Evolutionary conservation across 257 asterid species (phyloP).

Genomic region (Solanum piurae): DNA sequence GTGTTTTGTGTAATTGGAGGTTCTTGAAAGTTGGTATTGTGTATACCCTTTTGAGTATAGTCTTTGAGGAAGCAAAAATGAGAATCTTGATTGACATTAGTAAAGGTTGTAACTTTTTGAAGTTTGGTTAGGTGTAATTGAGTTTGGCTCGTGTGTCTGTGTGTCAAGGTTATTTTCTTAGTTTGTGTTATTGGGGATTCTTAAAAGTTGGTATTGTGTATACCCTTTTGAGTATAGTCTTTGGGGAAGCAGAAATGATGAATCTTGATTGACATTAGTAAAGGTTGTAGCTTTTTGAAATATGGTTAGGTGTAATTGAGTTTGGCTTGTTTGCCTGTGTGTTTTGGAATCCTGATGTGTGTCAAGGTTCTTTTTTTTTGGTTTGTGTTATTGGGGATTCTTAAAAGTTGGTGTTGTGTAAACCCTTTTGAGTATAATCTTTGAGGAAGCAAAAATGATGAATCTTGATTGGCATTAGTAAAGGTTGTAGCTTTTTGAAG

Average conservation of each 20-base stretch:
- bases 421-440: not conserved
- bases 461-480: not conserved
- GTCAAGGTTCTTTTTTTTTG: too few relatives aligned
- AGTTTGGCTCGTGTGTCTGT: not conserved
- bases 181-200: not conserved
- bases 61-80: not conserved
- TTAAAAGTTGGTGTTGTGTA: not conserved
- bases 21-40: not conserved
- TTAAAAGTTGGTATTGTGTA: not conserved
- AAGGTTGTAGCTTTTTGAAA: not conserved
- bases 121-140: not conserved
- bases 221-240: not conserved
- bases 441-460: not conserved
- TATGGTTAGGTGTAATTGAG: not conserved
- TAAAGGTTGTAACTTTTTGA: not conserved
- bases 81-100: not conserved
- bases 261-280: not conserved
- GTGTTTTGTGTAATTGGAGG: not conserved
- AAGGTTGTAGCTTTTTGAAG: not conserved
- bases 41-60: not conserved
- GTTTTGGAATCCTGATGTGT: not conserved
- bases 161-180: too few relatives aligned
- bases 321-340: not conserved
- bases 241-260: not conserved
- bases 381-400: not conserved